Conservation (phyloP, 2,329 filamentous ascomycete species). For the Lasiodiplodia gonubiensis region DNA sequence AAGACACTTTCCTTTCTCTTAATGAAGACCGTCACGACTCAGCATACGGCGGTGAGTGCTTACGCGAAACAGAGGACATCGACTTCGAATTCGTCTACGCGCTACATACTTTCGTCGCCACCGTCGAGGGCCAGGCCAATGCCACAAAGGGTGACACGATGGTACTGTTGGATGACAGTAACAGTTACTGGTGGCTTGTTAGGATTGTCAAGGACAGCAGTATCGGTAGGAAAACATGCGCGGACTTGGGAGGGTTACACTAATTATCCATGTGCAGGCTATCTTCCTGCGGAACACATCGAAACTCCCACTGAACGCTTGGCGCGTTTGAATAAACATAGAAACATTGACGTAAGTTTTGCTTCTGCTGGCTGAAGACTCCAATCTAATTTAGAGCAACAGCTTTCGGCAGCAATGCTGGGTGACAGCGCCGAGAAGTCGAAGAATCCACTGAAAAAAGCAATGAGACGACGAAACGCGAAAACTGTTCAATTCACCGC, state of each 20-base stretch:
- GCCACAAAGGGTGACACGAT: constrained; percentile 98
- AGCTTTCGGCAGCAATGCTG: constrained; percentile 74
- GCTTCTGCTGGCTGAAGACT: neutral
- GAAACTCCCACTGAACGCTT: constrained; percentile 95
- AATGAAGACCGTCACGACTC: constrained; percentile 71
- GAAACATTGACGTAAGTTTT: constrained; percentile 86
- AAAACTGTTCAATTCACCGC: constrained; percentile 88
- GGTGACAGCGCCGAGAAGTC: constrained; percentile 78
- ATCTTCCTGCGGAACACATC: constrained; percentile 96
- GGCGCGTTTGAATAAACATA: constrained; percentile 93
- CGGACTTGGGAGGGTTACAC: constrained; percentile 27
- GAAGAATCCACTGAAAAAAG: constrained; percentile 81
- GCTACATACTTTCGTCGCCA: constrained; percentile 95
- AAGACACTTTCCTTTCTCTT: constrained; percentile 62
- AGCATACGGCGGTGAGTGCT: constrained; percentile 80
- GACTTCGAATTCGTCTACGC: constrained; percentile 99
- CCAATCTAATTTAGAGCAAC: constrained; percentile 31
- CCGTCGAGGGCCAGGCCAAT: constrained; percentile 97
- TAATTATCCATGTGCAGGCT: constrained; percentile 64
- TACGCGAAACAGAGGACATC: constrained; percentile 95
- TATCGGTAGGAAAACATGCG: constrained; percentile 64
- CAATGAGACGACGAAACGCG: constrained; percentile 78
- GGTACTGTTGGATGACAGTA: constrained; percentile 97
- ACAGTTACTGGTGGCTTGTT: constrained; percentile 99
- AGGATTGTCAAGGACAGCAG: constrained; percentile 96